These are phyloP conservation scores for Salix purpurea DNA, from an alignment of 345 rosid genomes.

Conservation along the genomic window DNA sequence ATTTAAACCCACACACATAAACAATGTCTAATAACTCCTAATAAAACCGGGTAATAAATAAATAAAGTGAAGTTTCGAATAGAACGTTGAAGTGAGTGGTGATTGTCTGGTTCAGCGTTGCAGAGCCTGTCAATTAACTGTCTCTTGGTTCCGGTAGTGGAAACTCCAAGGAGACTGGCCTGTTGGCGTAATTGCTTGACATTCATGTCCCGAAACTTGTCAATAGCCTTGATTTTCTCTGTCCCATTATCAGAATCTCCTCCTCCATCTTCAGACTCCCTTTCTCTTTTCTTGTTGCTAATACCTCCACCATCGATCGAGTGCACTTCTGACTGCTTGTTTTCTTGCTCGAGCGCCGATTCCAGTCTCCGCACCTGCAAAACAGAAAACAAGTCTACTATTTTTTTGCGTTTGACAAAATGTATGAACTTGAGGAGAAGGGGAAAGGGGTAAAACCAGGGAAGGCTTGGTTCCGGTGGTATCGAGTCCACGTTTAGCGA, in stretches of 20 bases:
- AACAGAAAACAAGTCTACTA: not conserved
- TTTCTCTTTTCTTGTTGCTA: constrained; percentile 38
- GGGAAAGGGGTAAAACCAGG: constrained; percentile 33
- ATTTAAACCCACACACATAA: too few species aligned
- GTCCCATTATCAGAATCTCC: not conserved
- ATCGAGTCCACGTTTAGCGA: constrained; percentile 62
- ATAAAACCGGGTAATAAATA: not conserved
- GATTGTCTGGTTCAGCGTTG: constrained; percentile 18
- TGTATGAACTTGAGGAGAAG: not conserved
- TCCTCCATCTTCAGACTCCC: constrained; percentile 25
- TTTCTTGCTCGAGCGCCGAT: constrained; percentile 45
- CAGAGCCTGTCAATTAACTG: constrained; percentile 63
- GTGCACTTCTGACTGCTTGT: constrained; percentile 12
- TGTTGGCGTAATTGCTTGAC: constrained; percentile 68
- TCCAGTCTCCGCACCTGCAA: constrained; percentile 60
- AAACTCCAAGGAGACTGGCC: constrained; percentile 50
- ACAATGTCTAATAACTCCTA: not conserved
- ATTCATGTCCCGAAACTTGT: constrained; percentile 49
- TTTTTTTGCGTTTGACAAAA: too few species aligned
- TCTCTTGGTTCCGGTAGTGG: constrained; percentile 60
- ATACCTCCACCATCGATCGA: constrained; percentile 1
- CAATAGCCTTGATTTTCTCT: constrained; percentile 45
- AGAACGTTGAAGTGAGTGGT: constrained; percentile 19
- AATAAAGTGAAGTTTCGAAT: not conserved
- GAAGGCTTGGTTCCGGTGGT: constrained; percentile 56